These are phyloP conservation scores for Drechslerella stenobrocha DNA, from an alignment of 2,329 filamentous ascomycete genomes.

Conservation along the genomic window DNA sequence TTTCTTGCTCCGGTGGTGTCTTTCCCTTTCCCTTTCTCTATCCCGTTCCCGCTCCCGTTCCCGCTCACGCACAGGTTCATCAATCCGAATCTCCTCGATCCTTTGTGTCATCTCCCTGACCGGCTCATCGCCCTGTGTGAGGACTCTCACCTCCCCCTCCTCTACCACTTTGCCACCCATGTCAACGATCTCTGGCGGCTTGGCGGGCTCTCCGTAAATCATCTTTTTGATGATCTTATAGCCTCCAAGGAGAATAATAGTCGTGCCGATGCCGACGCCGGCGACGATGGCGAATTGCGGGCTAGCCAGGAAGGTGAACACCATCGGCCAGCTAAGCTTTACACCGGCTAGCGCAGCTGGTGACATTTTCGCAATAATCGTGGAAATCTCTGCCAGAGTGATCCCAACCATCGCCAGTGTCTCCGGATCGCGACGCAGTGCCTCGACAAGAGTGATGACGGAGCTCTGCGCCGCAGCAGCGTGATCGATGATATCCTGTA, in stretches of 20 bases:
- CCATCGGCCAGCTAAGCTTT: conserved; percentile 78
- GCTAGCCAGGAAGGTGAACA: conserved; percentile 81
- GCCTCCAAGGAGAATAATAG: conserved; percentile 90
- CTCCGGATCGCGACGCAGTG: conserved; percentile 80
- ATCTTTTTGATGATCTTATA: conserved; percentile 97
- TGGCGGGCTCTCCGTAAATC: conserved; percentile 48
- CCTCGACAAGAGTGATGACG: conserved; percentile 77
- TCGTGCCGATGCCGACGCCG: conserved; percentile 86
- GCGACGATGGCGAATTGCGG: conserved; percentile 95
- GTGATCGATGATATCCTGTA: conserved; percentile 52
- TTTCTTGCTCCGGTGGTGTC: conserved; percentile 14
- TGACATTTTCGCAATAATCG: conserved; percentile 78
- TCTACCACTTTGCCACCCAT: conserved; percentile 44
- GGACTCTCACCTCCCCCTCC: conserved; percentile 31
- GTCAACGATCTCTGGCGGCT: conserved; percentile 41
- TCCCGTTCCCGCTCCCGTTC: conserved; percentile 34
- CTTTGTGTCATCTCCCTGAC: conserved; percentile 21
- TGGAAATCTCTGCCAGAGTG: conserved; percentile 86
- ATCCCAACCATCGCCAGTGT: conserved; percentile 91
- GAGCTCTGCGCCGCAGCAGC: conserved; percentile 57
- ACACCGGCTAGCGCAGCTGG: conserved; percentile 75
- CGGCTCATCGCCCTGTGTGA: conserved; percentile 25
- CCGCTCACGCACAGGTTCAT: conserved; percentile 16
- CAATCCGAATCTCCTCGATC: conserved; percentile 30
- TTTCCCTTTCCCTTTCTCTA: conserved; percentile 41